phyloP scores from a whole-genome alignment of 805 yeast species.

The Barnettozyma sucrosica region DNA sequence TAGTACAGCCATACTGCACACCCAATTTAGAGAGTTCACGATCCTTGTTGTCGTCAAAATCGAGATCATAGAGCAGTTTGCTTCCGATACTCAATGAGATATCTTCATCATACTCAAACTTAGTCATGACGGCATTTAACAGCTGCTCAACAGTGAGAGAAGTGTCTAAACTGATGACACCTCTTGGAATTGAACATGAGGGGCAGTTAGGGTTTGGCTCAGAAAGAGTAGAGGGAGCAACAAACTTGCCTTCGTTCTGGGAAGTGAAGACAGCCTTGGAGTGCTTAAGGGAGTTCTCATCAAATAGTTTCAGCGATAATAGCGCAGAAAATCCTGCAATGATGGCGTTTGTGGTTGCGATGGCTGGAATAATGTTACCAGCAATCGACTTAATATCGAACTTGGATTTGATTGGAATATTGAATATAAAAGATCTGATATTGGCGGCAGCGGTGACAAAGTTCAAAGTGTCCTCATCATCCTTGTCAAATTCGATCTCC shows the following conservation, averaged over 20 bases:
- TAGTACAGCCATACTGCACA: conserved; percentile 50
- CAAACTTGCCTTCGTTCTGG: conserved; percentile 51
- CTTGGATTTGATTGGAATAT: conserved; percentile 64
- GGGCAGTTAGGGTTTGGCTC: conserved; percentile 69
- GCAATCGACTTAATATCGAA: conserved; percentile 93
- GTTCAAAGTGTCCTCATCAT: conserved; percentile 83
- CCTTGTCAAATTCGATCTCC: conserved; percentile 77
- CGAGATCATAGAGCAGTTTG: conserved; percentile 71
- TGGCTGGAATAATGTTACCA: conserved; percentile 97
- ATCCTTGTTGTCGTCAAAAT: conserved; percentile 73
- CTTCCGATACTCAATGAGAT: conserved; percentile 50
- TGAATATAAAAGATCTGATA: conserved; percentile 63
- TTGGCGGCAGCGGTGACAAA: conserved; percentile 87
- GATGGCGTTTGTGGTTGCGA: conserved; percentile 95
- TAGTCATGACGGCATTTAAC: conserved; percentile 40
- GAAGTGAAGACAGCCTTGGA: conserved; percentile 49
- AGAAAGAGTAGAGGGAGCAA: conserved; percentile 56
- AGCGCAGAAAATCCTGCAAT: conserved; percentile 85
- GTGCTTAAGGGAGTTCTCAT: conserved; percentile 24
- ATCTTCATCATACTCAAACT: conserved; percentile 51
- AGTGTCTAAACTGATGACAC: conserved; percentile 36
- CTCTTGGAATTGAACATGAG: conserved; percentile 54
- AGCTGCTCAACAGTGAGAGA: conserved; percentile 42
- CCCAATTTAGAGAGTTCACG: conserved; percentile 47
- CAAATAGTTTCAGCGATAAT: conserved; percentile 55